Percentiles rank a stretch among this genome's conserved stretches.
phyloP scores from a whole-genome alignment of 139 green algal genomes.

The Chlorella sp. region DNA sequence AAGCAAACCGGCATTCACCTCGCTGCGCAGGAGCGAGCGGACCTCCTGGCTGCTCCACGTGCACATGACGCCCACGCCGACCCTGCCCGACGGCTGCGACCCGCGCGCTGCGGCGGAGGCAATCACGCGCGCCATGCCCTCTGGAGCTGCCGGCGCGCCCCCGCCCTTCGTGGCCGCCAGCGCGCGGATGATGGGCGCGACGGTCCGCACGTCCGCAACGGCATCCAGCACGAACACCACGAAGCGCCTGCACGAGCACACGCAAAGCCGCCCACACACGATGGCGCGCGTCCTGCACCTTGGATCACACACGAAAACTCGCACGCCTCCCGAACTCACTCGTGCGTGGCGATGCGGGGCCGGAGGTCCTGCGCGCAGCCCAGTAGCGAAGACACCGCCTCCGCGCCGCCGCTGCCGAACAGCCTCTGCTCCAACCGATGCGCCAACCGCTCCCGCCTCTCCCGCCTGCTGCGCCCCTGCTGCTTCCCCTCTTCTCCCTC shows the following conservation, averaged over 20 bases:
- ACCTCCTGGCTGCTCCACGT: conserved; percentile 57
- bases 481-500: not conserved
- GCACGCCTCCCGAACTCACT: too few species aligned
- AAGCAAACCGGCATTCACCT: conserved; percentile 3
- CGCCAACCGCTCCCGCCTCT: too few species aligned
- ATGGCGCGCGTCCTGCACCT: too few species aligned
- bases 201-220: not conserved
- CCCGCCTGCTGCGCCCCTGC: not conserved
- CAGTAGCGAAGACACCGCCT: too few species aligned
- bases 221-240: not conserved
- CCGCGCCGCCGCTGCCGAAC: not conserved
- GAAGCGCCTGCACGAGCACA: not conserved
- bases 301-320: too few species aligned
- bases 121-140: too few species aligned
- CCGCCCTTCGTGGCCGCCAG: too few species aligned
- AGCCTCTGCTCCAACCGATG: too few species aligned
- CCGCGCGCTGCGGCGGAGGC: too few species aligned
- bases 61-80: conserved; percentile 56
- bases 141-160: too few species aligned
- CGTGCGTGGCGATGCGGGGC: not conserved
- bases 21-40: conserved; percentile 14
- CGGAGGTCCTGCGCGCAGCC: not conserved
- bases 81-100: too few species aligned
- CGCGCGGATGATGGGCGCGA: not conserved
- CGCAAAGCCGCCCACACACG: too few species aligned